Evolutionary conservation across 1,284 basidiomycete species (phyloP), one percentile per base, ranked within the genome.

Genomic region (Tilletia walkeri): DNA sequence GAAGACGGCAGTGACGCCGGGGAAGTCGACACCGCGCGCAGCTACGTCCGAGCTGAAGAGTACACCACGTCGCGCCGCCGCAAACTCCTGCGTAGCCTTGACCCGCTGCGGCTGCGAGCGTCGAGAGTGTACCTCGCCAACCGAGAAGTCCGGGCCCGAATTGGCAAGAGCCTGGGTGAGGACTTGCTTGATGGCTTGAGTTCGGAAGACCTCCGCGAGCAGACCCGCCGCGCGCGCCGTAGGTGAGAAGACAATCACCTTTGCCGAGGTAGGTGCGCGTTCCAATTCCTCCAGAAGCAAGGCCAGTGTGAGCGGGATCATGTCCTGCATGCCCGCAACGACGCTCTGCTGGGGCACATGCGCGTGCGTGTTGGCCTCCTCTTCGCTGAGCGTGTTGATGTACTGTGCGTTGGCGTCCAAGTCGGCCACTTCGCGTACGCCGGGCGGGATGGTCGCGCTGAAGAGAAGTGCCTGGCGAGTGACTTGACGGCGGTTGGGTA

Each of bases 31-130:
- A 24, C 93, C 93, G 70, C 93, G 89, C 10, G 94, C 93, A 12
- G 92, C 94, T 1, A 97, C 91, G 78, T 97, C 94, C 0, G 92
- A 94, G 1, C 90, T 92, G 76, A 97, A 87, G 71, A 97, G 88
- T 36, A 97, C 86, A 1, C 86, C 90, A 0, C 82, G 85, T 34
- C 77, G 80, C 0, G 86, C 86, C 5, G 83, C 81, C 67, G 86
- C 87, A 84, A 90, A 91, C 36, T 82, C 79, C 61, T 74, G 69
- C 73, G 73, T 78, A n/a, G 75, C 77, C 59, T 69, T 74, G 7
- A 72, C 74, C 9, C 78, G 65, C 12, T 67, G 56, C 36, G 72
- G 63, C 66, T 80, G 78, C 50, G 75, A 76, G 66, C 74, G 78
- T 34, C 78, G 71, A 48, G 72, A 74, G 68, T 79, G 79, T 24